These are phyloP conservation scores for Scleromitrula shiraiana DNA, from an alignment of 2,329 filamentous ascomycete genomes.

Conservation along the genomic window DNA sequence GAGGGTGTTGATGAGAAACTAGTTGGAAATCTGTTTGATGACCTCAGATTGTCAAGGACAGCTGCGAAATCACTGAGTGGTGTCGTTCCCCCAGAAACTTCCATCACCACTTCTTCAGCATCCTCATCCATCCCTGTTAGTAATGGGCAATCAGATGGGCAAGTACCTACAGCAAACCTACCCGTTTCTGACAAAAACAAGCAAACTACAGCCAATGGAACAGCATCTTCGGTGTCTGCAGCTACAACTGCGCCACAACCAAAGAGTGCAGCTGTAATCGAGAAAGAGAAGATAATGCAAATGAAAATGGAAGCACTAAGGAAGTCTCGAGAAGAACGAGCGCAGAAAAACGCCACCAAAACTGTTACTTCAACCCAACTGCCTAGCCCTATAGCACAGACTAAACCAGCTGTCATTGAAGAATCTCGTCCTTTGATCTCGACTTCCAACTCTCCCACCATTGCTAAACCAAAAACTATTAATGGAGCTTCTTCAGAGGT, in stretches of 20 bases:
- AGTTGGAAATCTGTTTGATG: slow-evolving; percentile 57
- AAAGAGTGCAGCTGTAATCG: slow-evolving; percentile 39
- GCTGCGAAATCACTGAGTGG: slow-evolving; percentile 14
- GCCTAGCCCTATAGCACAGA: background rate
- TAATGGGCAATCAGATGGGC: background rate
- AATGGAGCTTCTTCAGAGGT: background rate
- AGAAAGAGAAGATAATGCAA: slow-evolving; percentile 66
- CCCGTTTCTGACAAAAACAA: background rate
- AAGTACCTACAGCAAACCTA: background rate
- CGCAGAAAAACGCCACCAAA: slow-evolving; percentile 32
- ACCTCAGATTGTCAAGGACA: slow-evolving; percentile 48
- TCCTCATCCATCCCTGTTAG: background rate
- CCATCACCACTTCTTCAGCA: background rate
- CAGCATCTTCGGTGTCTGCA: background rate
- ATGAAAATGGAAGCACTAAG: slow-evolving; percentile 72
- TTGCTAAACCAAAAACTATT: background rate
- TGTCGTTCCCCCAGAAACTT: background rate
- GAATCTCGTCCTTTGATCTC: background rate
- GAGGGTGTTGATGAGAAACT: slow-evolving; percentile 62
- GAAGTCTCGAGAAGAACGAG: slow-evolving; percentile 43
- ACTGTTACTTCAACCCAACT: slow-evolving; percentile 10
- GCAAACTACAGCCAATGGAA: background rate
- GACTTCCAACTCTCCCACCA: background rate
- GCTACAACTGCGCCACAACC: slow-evolving; percentile 9
- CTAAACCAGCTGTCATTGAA: background rate